A percentile compares a stretch with the other conserved stretches of the same genome.
phyloP scores from a whole-genome alignment of 139 green algal genomes.

The Diplosphaera chodatii region DNA sequence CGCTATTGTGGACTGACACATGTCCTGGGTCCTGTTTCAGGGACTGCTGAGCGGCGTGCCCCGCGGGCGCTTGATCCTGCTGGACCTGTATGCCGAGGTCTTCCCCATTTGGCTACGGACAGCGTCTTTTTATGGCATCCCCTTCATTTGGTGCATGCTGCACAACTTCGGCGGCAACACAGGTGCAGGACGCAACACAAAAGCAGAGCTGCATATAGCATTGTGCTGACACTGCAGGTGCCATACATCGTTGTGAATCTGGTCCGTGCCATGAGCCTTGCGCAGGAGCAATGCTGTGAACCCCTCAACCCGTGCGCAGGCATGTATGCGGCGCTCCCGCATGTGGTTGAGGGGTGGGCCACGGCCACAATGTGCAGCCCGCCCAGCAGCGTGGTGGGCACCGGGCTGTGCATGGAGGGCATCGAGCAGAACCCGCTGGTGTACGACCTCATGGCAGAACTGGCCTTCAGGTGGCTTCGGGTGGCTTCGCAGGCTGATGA shows the following conservation, averaged over 20 bases:
- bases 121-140: conserved; percentile 20
- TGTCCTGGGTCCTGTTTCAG: too few species aligned
- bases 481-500: too few species aligned
- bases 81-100: conserved; percentile 45
- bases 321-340: conserved; percentile 1
- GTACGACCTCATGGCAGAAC: conserved; percentile 37
- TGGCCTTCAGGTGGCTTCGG: conserved; percentile 23
- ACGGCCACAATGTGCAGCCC: neutral
- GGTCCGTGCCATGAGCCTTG: too few species aligned
- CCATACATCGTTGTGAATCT: too few species aligned
- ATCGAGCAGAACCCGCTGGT: conserved; percentile 41
- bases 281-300: too few species aligned
- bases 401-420: conserved; percentile 35
- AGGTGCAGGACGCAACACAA: neutral
- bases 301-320: neutral
- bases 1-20: too few species aligned
- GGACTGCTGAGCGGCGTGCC: conserved; percentile 35
- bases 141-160: conserved; percentile 43
- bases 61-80: conserved; percentile 24
- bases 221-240: too few species aligned
- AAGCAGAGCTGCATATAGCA: too few species aligned
- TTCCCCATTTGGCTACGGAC: conserved; percentile 34
- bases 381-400: conserved; percentile 18
- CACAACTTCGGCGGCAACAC: conserved; percentile 50
- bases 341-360: neutral